Base-by-base conservation (phyloP, 164 flowering plant species). In the Liriodendron chinense region DNA sequence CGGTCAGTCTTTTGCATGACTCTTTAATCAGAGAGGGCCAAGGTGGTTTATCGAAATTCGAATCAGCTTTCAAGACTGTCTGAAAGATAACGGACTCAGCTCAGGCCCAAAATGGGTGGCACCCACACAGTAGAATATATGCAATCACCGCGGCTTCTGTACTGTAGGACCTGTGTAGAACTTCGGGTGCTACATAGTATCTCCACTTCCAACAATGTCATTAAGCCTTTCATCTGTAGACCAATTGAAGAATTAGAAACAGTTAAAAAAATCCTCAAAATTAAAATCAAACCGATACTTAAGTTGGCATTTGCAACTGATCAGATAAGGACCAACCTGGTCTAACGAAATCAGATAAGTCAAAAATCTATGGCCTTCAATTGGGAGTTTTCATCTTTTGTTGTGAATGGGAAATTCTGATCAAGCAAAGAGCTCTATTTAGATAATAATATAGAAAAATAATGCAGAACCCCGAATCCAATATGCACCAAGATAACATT, bases 121-220 rank as follows among this genome's bases (percentile, higher is more conserved):
- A 91, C 69, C 98, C 98, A 80, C 97, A 94, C 10, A 94, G 82
- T 78, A 94, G 92, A 78, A 94, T 92, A 72, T 94, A 94, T 21
- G 98, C 94, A 82, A 94, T 92, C 5, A 94, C 98, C 65, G 97
- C 98, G 78, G 91, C 98, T 78, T n/a, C n/a, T n/a, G n/a, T n/a
- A n/a, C n/a, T n/a, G n/a, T n/a, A n/a, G n/a, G n/a, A n/a, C n/a
- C n/a, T 94, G 76, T 92, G 98, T 56, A 94, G 84, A 80, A 94
- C 98, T 82, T 94, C 98, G 75, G 98, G 98, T 74, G 98, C 97
- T 25, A 94, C 97, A 79, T 94, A 94, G 74, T 92, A 94, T 59
- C n/a, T 78, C 97, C 98, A 82, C 98, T 94, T 79, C 98, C 98
- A 9, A 92, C 97, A 49, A 94, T 94, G 75, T 94, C 98, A 81